Conservation (phyloP, 2,329 filamentous ascomycete species). For the Scedosporium minutisporum region DNA sequence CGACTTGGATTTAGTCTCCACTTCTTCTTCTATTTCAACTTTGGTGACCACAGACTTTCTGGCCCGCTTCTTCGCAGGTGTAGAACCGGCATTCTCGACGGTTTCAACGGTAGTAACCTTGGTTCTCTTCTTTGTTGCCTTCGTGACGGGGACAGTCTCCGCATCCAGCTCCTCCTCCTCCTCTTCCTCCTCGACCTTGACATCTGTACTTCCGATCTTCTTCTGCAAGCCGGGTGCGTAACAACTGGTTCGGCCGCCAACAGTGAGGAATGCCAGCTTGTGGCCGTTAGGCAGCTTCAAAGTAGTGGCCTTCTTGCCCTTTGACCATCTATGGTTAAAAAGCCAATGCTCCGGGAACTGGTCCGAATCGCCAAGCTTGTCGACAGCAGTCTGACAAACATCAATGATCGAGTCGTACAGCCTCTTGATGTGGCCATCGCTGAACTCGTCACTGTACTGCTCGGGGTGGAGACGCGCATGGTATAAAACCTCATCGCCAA, state of each 20-base stretch:
- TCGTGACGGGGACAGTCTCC: slow-evolving; percentile 16
- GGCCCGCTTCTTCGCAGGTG: not conserved
- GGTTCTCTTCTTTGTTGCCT: slow-evolving; percentile 15
- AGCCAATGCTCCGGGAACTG: slow-evolving; percentile 81
- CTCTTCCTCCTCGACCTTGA: slow-evolving; percentile 16
- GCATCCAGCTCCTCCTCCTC: slow-evolving; percentile 14
- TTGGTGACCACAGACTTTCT: slow-evolving; percentile 8
- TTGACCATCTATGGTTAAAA: slow-evolving; percentile 82
- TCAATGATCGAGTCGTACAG: slow-evolving; percentile 66
- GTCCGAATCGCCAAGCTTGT: slow-evolving; percentile 69
- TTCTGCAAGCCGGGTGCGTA: slow-evolving; percentile 80
- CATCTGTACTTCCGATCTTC: slow-evolving; percentile 41
- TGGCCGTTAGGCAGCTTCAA: slow-evolving; percentile 70
- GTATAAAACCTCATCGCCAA: slow-evolving; percentile 88
- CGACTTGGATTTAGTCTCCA: slow-evolving; percentile 9
- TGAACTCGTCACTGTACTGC: slow-evolving; percentile 80
- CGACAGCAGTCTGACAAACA: slow-evolving; percentile 72
- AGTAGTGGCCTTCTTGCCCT: slow-evolving; percentile 63
- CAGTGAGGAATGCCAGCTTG: slow-evolving; percentile 76
- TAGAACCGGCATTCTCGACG: not conserved
- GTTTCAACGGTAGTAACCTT: not conserved
- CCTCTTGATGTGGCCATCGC: slow-evolving; percentile 56
- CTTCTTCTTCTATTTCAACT: slow-evolving; percentile 20
- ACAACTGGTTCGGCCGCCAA: slow-evolving; percentile 85
- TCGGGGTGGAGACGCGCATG: slow-evolving; percentile 85